These are phyloP conservation scores for Silene latifolia DNA, from an alignment of 148 eudicot genomes.

Conservation along the genomic window DNA sequence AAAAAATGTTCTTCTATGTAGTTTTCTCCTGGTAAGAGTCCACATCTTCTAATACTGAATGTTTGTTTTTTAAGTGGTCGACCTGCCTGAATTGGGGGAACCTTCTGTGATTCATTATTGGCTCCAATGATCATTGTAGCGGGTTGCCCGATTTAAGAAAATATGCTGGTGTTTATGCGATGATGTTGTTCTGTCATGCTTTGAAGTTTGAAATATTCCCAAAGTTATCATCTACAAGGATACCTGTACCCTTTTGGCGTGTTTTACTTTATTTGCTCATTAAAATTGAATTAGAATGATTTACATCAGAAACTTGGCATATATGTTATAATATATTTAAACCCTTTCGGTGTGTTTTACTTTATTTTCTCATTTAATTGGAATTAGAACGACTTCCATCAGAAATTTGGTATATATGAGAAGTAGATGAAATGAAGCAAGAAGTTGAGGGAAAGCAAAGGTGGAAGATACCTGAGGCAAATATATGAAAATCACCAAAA, in stretches of 20 bases:
- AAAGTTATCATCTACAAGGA: not conserved
- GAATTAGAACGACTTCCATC: not conserved
- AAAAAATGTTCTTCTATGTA: not conserved
- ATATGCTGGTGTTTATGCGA: constrained; percentile 5
- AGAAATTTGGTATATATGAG: not conserved
- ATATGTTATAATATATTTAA: too few species aligned
- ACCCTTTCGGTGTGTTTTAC: not conserved
- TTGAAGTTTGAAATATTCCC: not conserved
- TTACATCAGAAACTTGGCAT: not conserved
- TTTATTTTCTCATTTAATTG: not conserved
- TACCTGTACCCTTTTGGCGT: not conserved
- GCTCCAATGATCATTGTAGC: not conserved
- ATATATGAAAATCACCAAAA: too few species aligned
- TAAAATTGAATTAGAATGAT: not conserved
- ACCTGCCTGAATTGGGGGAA: not conserved
- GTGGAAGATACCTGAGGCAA: too few species aligned
- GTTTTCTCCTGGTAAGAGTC: not conserved
- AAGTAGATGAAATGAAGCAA: too few species aligned
- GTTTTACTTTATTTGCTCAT: not conserved
- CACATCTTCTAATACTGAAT: not conserved
- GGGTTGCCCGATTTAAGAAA: not conserved
- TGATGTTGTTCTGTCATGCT: not conserved
- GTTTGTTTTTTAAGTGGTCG: not conserved
- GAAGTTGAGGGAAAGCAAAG: too few species aligned
- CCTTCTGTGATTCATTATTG: not conserved